phyloP scores from a whole-genome alignment of 1,139 yeast genomes.

The Saccharomyces hybrid region DNA sequence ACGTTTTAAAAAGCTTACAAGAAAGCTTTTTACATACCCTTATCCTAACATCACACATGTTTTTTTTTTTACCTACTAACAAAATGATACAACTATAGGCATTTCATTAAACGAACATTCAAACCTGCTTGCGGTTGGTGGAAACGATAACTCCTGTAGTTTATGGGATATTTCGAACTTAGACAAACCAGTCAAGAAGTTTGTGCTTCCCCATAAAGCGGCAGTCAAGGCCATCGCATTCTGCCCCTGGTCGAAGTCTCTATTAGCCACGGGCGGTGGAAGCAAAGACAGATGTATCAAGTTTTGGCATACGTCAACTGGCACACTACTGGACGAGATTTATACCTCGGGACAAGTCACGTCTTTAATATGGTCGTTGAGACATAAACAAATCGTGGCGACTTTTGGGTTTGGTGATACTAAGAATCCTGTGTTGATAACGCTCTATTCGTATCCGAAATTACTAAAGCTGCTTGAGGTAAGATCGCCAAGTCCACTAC shows the following conservation, averaged over 20 bases:
- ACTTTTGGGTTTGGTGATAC: conserved; percentile 72
- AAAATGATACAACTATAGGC: conserved; percentile 31
- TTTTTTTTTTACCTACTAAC: conserved; percentile 3
- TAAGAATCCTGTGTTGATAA: conserved; percentile 40
- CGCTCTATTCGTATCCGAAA: conserved; percentile 60
- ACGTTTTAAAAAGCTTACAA: conserved; percentile 15
- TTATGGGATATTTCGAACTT: conserved; percentile 52
- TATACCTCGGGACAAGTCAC: conserved; percentile 71
- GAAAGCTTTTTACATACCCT: neutral
- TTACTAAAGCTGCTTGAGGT: conserved; percentile 46
- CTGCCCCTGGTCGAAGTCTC: conserved; percentile 69
- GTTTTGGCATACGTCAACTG: conserved; percentile 79
- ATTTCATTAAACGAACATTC: conserved; percentile 45
- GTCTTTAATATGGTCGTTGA: conserved; percentile 65
- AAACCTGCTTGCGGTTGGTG: conserved; percentile 57
- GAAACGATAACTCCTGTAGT: conserved; percentile 63
- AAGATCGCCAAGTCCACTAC: conserved; percentile 43
- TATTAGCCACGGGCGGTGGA: conserved; percentile 79
- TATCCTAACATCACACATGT: neutral
- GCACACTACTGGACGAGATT: conserved; percentile 51
- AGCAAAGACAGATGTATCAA: conserved; percentile 59
- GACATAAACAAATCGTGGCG: conserved; percentile 56
- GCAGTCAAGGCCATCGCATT: conserved; percentile 77
- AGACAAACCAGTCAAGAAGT: conserved; percentile 38
- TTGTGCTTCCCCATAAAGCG: conserved; percentile 54